These are phyloP conservation scores for Clavulina sp. DNA, from an alignment of 768 basidiomycete species.

Conservation along the genomic window DNA sequence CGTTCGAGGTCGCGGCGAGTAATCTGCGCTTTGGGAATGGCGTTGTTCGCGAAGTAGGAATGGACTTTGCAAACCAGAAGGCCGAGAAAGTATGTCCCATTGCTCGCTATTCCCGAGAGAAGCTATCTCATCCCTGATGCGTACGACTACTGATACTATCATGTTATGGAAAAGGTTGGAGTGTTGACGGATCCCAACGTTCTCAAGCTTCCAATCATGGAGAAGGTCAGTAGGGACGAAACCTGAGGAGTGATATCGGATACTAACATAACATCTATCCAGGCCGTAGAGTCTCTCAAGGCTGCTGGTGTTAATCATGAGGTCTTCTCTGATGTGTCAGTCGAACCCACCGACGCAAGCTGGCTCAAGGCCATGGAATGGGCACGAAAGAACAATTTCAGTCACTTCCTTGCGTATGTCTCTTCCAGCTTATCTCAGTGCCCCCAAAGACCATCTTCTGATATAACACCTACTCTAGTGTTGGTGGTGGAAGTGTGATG, in stretches of 20 bases:
- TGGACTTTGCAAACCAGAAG: slow-evolving; percentile 89
- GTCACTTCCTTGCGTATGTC: slow-evolving; percentile 77
- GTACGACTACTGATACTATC: too few species aligned
- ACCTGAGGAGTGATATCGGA: background rate
- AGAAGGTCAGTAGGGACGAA: slow-evolving; percentile 33
- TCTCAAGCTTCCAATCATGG: slow-evolving; percentile 64
- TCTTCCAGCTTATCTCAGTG: background rate
- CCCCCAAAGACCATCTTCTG: background rate
- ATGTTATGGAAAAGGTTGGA: slow-evolving; percentile 40
- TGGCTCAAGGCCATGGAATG: slow-evolving; percentile 80
- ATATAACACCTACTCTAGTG: slow-evolving; percentile 25
- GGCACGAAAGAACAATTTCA: slow-evolving; percentile 73
- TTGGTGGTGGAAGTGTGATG: slow-evolving; percentile 88
- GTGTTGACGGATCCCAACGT: slow-evolving; percentile 88
- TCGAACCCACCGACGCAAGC: slow-evolving; percentile 85
- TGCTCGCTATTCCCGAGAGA: background rate
- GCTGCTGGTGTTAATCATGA: slow-evolving; percentile 58
- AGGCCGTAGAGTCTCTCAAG: slow-evolving; percentile 71
- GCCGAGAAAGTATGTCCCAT: slow-evolving; percentile 52
- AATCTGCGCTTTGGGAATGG: slow-evolving; percentile 83
- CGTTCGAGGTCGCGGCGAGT: slow-evolving; percentile 76
- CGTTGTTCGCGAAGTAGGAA: slow-evolving; percentile 77
- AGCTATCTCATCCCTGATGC: background rate
- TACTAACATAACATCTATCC: background rate
- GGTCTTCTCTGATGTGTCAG: slow-evolving; percentile 61